Evolutionary conservation across 345 rosid genomes (phyloP).

Genomic region (Gossypium raimondii): DNA sequence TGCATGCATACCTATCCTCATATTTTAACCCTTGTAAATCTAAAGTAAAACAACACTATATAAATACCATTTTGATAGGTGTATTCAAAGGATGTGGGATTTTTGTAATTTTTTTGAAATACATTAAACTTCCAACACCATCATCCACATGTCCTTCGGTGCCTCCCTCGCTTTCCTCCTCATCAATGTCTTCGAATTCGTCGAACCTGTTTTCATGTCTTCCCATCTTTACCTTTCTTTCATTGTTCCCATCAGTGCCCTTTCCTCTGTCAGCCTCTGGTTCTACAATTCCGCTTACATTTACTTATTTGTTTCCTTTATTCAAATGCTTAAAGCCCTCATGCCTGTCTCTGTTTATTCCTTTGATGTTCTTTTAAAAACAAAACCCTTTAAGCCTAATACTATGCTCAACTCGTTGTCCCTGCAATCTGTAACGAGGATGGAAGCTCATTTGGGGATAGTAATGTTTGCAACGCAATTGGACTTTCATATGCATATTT

Average conservation of each 20-base stretch:
- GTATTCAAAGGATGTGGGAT: too few species aligned
- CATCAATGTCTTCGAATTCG: not conserved
- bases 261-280: not conserved
- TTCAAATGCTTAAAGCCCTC: not conserved
- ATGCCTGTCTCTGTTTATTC: not conserved
- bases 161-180: too few species aligned
- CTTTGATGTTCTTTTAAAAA: not conserved
- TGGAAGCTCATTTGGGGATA: constrained; percentile 66
- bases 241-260: not conserved
- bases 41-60: too few species aligned
- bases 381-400: not conserved
- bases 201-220: not conserved
- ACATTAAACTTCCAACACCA: too few species aligned
- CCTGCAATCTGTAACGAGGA: constrained; percentile 85
- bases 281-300: not conserved
- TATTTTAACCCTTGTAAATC: too few species aligned
- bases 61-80: too few species aligned
- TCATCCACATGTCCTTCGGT: too few species aligned
- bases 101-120: too few species aligned
- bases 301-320: not conserved
- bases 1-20: too few species aligned
- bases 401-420: not conserved
- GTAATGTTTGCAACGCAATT: constrained; percentile 42
- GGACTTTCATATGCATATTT: constrained; percentile 91
- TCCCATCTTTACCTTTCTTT: not conserved